These are phyloP conservation scores for Stropharia rugosoannulata DNA, from an alignment of 768 basidiomycete species.

Conservation along the genomic window DNA sequence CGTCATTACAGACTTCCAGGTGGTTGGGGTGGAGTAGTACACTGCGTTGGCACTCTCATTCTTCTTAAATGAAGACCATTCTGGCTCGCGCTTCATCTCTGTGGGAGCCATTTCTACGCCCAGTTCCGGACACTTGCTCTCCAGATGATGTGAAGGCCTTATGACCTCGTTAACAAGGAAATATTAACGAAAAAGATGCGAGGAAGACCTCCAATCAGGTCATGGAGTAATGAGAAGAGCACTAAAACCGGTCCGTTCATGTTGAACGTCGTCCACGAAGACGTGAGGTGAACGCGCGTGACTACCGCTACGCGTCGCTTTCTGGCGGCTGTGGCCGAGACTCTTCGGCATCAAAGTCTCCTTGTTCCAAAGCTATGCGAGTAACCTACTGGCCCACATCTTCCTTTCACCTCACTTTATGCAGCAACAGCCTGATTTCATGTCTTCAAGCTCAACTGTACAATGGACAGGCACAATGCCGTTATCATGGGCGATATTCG, in stretches of 20 bases:
- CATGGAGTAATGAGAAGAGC: conserved; percentile 24
- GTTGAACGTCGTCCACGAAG: conserved; percentile 1
- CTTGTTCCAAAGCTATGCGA: no score
- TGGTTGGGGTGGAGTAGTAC: conserved; percentile 5
- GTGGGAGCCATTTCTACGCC: conserved; percentile 1
- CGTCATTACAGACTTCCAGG: conserved; percentile 18
- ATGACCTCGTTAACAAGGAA: conserved; percentile 19
- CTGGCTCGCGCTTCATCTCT: conserved; percentile 7
- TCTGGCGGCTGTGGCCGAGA: not conserved
- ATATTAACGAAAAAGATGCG: conserved; percentile 11
- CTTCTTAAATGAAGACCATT: conserved; percentile 5
- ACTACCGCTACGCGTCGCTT: not conserved
- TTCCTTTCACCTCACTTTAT: no score
- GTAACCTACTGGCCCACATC: no score
- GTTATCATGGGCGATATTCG: no score
- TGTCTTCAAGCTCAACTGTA: no score
- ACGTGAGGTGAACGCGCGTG: not conserved
- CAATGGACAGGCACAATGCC: no score
- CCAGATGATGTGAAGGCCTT: conserved; percentile 12
- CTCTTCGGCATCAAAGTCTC: no score
- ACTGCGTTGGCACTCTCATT: not conserved
- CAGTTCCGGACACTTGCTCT: not conserved
- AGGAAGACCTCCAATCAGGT: conserved; percentile 11
- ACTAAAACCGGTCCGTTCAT: conserved; percentile 6
- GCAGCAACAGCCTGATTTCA: no score